These are phyloP conservation scores for Ganoderma leucocontextum DNA, from an alignment of 1,284 basidiomycete species.

Conservation along the genomic window DNA sequence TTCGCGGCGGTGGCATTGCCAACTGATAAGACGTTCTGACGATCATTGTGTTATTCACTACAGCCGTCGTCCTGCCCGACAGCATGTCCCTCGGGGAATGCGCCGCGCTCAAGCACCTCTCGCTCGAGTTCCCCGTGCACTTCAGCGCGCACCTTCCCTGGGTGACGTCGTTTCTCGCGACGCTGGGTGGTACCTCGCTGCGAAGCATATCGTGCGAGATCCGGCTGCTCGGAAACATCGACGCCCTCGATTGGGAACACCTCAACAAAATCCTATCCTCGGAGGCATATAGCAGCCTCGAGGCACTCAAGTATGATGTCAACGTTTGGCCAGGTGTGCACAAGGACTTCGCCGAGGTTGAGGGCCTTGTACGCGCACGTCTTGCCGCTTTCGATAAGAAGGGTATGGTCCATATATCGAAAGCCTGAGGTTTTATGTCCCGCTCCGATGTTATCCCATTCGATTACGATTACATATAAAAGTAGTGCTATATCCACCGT, in stretches of 20 bases:
- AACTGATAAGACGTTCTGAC: background rate
- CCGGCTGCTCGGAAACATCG: constrained; percentile 39
- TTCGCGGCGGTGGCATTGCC: background rate
- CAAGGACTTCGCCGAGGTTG: constrained; percentile 30
- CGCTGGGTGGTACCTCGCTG: constrained; percentile 19
- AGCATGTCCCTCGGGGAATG: constrained; percentile 34
- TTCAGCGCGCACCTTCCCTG: constrained; percentile 37
- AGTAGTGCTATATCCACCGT: background rate
- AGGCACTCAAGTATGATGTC: constrained; percentile 32
- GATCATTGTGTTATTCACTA: background rate
- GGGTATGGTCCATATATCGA: constrained; percentile 32
- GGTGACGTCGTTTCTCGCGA: constrained; percentile 36
- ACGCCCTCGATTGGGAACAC: constrained; percentile 38
- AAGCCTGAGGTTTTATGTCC: constrained; percentile 8
- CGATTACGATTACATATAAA: background rate
- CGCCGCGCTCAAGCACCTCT: constrained; percentile 33
- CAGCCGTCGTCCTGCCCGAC: constrained; percentile 35
- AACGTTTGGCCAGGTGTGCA: constrained; percentile 38
- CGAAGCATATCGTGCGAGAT: constrained; percentile 27
- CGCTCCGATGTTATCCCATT: background rate
- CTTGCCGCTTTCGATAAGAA: constrained; percentile 34
- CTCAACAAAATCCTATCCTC: constrained; percentile 30
- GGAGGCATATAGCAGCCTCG: constrained; percentile 31
- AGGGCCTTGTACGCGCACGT: constrained; percentile 29
- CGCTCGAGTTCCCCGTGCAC: constrained; percentile 38